Evolutionary conservation across 805 yeast species (phyloP).

Genomic region (Wickerhamiella bombiphila): DNA sequence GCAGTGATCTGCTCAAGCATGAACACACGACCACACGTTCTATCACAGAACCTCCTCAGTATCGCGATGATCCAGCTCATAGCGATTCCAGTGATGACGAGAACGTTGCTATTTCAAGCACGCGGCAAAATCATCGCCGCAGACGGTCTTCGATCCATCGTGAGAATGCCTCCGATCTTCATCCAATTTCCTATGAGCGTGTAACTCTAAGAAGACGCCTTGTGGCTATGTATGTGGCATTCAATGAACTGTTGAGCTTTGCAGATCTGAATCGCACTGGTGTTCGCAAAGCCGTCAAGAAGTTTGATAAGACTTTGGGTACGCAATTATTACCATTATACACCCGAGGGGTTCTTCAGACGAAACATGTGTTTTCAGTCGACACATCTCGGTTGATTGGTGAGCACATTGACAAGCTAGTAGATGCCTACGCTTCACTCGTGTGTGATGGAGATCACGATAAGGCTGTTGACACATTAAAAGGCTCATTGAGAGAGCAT

Average conservation of each 20-base stretch:
- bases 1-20: constrained; percentile 30
- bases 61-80: not conserved
- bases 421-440: constrained; percentile 40
- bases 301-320: constrained; percentile 72
- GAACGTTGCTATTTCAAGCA: constrained; percentile 21
- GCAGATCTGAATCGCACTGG: constrained; percentile 80
- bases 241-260: constrained; percentile 72
- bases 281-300: constrained; percentile 76
- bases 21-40: not conserved
- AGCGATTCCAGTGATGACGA: constrained; percentile 14
- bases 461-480: constrained; percentile 35
- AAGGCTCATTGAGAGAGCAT: constrained; percentile 64
- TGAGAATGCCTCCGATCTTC: constrained; percentile 9
- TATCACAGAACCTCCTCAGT: not conserved
- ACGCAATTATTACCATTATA: constrained; percentile 47
- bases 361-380: constrained; percentile 42
- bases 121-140: constrained; percentile 16
- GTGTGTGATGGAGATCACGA: constrained; percentile 27
- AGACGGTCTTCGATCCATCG: constrained; percentile 12
- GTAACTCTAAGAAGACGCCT: constrained; percentile 25
- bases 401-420: constrained; percentile 36
- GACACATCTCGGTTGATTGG: constrained; percentile 37
- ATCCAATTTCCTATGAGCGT: constrained; percentile 10
- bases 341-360: constrained; percentile 29
- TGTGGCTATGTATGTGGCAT: constrained; percentile 45